phyloP scores from a whole-genome alignment of 78 protist species.

The Dictyostelium capitatum region DNA sequence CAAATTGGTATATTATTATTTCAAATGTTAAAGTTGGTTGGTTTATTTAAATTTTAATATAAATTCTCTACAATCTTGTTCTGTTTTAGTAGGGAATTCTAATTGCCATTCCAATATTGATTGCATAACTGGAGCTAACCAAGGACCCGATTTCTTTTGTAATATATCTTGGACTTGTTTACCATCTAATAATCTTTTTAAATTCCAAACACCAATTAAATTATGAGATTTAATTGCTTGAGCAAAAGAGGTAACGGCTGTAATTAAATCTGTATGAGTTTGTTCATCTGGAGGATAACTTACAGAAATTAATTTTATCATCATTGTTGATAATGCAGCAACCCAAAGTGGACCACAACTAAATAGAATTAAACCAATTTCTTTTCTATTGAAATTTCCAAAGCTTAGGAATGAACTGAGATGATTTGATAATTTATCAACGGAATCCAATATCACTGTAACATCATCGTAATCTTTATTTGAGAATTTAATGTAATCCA shows the following conservation, averaged over 20 bases:
- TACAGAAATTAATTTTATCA: neutral
- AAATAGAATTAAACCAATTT: conserved; percentile 37
- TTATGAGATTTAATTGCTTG: conserved; percentile 22
- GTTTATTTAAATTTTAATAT: neutral
- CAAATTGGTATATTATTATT: too few relatives aligned
- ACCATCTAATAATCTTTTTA: conserved; percentile 69
- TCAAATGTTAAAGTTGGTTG: too few relatives aligned
- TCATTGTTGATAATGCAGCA: neutral
- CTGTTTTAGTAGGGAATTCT: conserved; percentile 33
- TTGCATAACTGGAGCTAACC: conserved; percentile 68
- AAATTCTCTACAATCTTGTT: conserved; percentile 55
- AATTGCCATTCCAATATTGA: conserved; percentile 72
- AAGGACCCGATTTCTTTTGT: conserved; percentile 38
- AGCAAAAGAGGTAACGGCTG: too few relatives aligned
- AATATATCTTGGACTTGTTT: conserved; percentile 58
- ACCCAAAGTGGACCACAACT: conserved; percentile 61
- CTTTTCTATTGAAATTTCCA: conserved; percentile 28
- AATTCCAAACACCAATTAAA: conserved; percentile 65
- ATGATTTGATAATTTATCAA: neutral
- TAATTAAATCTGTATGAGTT: neutral
- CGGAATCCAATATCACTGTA: conserved; percentile 25
- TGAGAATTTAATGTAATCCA: conserved; percentile 49
- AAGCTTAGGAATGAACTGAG: too few relatives aligned
- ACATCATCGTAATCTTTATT: conserved; percentile 71
- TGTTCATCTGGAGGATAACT: conserved; percentile 6